Conservation (phyloP, 768 basidiomycete species). For the Pleurotus cornucopiae region DNA sequence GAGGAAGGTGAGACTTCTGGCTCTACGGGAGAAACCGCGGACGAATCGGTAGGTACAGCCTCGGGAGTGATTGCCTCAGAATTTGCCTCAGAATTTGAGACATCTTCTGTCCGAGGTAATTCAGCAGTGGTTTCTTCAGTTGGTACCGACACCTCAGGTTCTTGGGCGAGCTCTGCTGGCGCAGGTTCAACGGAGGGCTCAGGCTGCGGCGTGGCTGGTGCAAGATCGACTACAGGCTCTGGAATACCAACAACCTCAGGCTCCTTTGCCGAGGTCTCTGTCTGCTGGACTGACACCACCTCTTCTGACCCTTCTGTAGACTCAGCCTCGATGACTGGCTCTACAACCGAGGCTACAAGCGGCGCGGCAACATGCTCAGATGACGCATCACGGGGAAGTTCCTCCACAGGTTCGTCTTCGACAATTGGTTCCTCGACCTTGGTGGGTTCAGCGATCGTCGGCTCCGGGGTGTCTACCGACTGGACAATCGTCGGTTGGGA, state of each 20-base stretch:
- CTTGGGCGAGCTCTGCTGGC: background rate
- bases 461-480: background rate
- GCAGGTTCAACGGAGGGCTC: background rate
- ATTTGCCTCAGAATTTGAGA: too few relatives aligned
- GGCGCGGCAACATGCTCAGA: background rate
- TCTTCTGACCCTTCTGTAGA: background rate
- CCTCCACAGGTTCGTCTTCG: conserved; percentile 12
- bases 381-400: background rate
- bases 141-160: background rate
- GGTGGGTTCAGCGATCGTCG: conserved; percentile 8
- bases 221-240: background rate
- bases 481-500: background rate
- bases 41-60: conserved; percentile 4
- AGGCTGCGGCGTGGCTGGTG: background rate
- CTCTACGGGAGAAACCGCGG: background rate
- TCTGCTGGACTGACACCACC: background rate
- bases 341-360: background rate
- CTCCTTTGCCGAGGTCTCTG: background rate
- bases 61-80: background rate
- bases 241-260: background rate
- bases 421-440: conserved; percentile 9
- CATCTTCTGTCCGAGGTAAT: too few relatives aligned
- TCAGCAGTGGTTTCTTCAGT: too few relatives aligned
- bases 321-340: background rate
- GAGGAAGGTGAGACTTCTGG: conserved; percentile 7